Base-by-base conservation (phyloP, 768 basidiomycete genomes). In the Trichaptum fuscoviolaceum region DNA sequence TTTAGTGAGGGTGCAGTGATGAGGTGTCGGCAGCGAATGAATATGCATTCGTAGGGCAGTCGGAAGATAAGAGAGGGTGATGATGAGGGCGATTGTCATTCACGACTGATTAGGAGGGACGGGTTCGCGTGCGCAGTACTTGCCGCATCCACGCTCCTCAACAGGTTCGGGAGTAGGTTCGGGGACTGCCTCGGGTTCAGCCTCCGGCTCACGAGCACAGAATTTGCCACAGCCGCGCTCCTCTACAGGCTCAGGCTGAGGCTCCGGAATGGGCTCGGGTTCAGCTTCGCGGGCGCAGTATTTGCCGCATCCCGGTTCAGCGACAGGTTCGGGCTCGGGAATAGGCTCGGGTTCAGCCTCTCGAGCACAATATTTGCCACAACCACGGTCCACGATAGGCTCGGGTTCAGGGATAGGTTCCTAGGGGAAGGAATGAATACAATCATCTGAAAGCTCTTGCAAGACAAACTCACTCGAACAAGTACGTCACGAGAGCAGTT, bases 311-410 rank as follows among this genome's bases (percentile, higher is more conserved):
- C 42, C 42, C 3, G 15, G 42, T 20, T 52, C 42, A 12, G 12
- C 42, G 12, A 52, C 42, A 12, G 42, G 42, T 12, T 61, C 60
- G 2, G 60, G 60, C 34, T 61, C 60, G 34, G 60, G 60, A 35
- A 61, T 61, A n/a, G 60, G 60, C n/a, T 61, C 60, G 60, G 60
- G 60, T n/a, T 61, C 60, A 18, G 60, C 34, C 60, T 52, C 42
- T 2, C 42, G 42, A 52, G 42, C 42, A 12, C 42, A 52, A 12
- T 52, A 52, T 52, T 52, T 52, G 42, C 60, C 34, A 17, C 60
- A 35, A 18, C 34, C 60, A 52, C 34, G 63, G 12, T 52, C 42
- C 42, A 20, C 42, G 20, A 52, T 20, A 20, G 42, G 42, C 42
- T 52, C 42, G 42, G 42, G 42, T 20, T 52, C 42, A 20, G 42